Base-by-base conservation (phyloP, 1,284 basidiomycete genomes). In the Apiotrichum siamense region DNA sequence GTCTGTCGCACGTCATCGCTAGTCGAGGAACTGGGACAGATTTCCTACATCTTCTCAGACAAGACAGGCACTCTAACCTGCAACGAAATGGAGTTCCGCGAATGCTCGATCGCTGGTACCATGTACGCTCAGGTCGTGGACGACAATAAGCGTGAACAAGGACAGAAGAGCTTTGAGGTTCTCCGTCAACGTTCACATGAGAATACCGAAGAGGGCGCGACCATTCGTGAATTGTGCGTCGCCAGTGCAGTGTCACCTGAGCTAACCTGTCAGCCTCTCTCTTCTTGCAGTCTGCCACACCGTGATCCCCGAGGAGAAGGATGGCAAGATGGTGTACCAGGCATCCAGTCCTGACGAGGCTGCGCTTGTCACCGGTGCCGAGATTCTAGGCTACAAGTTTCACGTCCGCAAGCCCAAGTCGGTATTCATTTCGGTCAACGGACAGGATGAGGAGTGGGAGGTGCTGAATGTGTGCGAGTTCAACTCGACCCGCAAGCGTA, bases 281-380 rank as follows among this genome's bases (percentile, higher is more conserved):
- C 77, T 98, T 31, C 79, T 98, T 33, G 87, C 94, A 4, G 93
- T 97, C 32, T 99, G 96, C 65, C 96, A 99, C 72, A 98, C 96
- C 0, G 96, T 99, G 61, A 96, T 98, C 69, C 88, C 96, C n/a
- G 96, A 98, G 73, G 75, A 85, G 49, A 85, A 83, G 61, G 84
- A 89, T 49, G 79, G 76, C 32, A 92, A 88, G 79, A 86, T 85
- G 63, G 79, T 85, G 21, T 99, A 87, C 70, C 96, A 99, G 73
- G 96, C 96, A 1, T 94, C 89, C 57, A 96, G 91, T 77, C 96
- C 96, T 0, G 96, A 98, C 66, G 96, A 99, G 73, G 96, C 92
- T 1, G 96, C 96, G 1, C 77, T 98, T 29, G 96, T 99, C 0
- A 82, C 87, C 2, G 96, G 96, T 13, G 96, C 96, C 1, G 92